Base-by-base conservation (phyloP, 352 stramenopile species). In the Globisporangium solare region DNA sequence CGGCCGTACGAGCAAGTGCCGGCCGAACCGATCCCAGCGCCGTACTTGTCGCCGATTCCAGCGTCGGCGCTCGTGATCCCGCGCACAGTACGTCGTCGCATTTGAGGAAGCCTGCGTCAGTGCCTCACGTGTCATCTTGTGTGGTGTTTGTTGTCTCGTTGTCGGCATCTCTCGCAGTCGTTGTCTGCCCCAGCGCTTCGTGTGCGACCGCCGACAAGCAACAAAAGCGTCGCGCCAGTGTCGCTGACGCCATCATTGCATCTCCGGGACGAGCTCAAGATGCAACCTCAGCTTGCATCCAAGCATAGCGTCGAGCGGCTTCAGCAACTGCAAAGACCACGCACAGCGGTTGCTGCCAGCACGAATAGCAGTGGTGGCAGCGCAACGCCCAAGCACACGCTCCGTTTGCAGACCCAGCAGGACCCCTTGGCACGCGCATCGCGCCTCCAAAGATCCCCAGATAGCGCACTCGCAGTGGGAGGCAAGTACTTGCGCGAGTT, bases 401-500 rank as follows among this genome's bases (percentile, higher is more conserved):
- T 35, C 27, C 6, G 27, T 35, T 35, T 35, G 10, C 27, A 35
- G 27, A 35, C 27, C 27, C 27, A 35, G 5, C 27, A 35, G 6
- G 27, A 35, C 27, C 27, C 6, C 7, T 35, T 35, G 7, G 10
- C 46, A 31, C 14, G 31, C 27, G 10, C 35, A 42, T 35, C n/a
- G 22, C 1, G 31, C 40, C 20, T 56, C 32, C 2, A 35, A 48
- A 8, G 39, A 32, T n/a, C 54, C 48, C 7, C 58, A 67, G 0
- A 48, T 57, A 0, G 27, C 27, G 27, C 27, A 35, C 27, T 35
- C 3, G 6, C 27, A 35, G 27, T 35, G 7, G 27, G 27, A 35
- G 27, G 27, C 5, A 73, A 76, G 21, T 89, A 89, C 56, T 27
- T 83, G 39, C 72, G 79, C 13, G 79, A 89, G 50, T 89, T 89